A percentile compares a stretch with the other conserved stretches of the same genome.
These are phyloP conservation scores for Fusarium nisikadoi DNA, from an alignment of 2,329 filamentous ascomycete species.

Conservation along the genomic window DNA sequence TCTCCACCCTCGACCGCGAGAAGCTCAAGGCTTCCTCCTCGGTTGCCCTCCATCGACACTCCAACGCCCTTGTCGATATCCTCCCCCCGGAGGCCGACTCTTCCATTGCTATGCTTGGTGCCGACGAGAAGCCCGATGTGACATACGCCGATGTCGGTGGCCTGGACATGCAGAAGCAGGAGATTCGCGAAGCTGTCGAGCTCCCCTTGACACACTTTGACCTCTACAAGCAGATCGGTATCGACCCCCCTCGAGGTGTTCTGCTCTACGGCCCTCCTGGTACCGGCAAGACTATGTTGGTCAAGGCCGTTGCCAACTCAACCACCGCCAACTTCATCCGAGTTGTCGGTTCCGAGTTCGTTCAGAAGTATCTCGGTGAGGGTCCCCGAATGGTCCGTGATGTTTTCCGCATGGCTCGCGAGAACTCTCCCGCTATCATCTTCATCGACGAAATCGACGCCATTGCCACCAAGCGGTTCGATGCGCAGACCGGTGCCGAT, in stretches of 20 bases:
- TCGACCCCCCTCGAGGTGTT: constrained; percentile 96
- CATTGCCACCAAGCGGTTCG: constrained; percentile 98
- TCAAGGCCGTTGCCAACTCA: constrained; percentile 98
- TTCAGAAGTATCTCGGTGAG: constrained; percentile 98
- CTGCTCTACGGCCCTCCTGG: constrained; percentile 95
- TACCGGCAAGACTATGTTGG: constrained; percentile 96
- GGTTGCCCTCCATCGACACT: constrained; percentile 96
- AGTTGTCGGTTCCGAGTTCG: constrained; percentile 97
- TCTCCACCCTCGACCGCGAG: constrained; percentile 98
- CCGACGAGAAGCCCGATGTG: constrained; percentile 97
- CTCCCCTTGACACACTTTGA: constrained; percentile 97
- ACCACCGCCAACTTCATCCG: constrained; percentile 98
- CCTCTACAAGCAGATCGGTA: constrained; percentile 98
- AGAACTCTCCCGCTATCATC: constrained; percentile 98
- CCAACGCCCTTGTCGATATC: constrained; percentile 97
- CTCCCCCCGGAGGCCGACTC: constrained; percentile 98
- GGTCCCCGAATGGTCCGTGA: constrained; percentile 98
- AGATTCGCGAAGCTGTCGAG: constrained; percentile 97
- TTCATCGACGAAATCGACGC: constrained; percentile 99
- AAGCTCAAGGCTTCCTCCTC: constrained; percentile 97
- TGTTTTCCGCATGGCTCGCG: constrained; percentile 98
- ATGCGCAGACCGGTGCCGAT: constrained; percentile 97
- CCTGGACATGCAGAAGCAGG: constrained; percentile 99
- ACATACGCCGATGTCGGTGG: constrained; percentile 98
- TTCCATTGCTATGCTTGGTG: constrained; percentile 96